Evolutionary conservation across 2,329 filamentous ascomycete species (phyloP).

Genomic region (Colletotrichum trifolii): DNA sequence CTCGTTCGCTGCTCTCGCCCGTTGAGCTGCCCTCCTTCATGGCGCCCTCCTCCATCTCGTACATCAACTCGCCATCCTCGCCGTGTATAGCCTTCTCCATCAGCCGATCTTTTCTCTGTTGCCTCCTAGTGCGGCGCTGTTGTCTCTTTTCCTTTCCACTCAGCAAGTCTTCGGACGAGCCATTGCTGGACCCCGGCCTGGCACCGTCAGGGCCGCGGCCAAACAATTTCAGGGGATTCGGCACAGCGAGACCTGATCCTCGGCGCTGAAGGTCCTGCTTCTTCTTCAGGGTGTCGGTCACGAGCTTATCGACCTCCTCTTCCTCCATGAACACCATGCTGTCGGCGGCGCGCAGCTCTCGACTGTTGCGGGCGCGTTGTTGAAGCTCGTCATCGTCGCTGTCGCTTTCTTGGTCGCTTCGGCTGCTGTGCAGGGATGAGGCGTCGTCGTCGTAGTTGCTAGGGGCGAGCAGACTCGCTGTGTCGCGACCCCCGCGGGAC

Average conservation of each 20-base stretch:
- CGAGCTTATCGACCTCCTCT: conserved; percentile 74
- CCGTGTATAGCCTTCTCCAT: conserved; percentile 66
- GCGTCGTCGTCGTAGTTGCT: conserved; percentile 76
- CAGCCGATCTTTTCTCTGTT: conserved; percentile 64
- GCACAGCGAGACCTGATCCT: conserved; percentile 60
- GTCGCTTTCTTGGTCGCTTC: conserved; percentile 79
- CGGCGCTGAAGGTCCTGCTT: conserved; percentile 62
- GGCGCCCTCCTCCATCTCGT: conserved; percentile 88
- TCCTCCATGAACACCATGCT: conserved; percentile 79
- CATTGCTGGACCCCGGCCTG: conserved; percentile 47
- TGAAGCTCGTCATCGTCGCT: conserved; percentile 80
- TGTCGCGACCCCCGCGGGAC: conserved; percentile 41
- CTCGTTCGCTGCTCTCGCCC: conserved; percentile 70
- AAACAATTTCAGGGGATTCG: conserved; percentile 61
- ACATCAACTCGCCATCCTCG: conserved; percentile 83
- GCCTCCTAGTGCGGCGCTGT: conserved; percentile 60
- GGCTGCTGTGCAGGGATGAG: conserved; percentile 71
- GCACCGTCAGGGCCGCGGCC: conserved; percentile 47
- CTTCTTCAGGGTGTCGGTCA: conserved; percentile 61
- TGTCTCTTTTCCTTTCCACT: conserved; percentile 63
- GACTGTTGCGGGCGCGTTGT: conserved; percentile 72
- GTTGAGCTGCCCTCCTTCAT: conserved; percentile 74
- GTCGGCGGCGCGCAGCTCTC: conserved; percentile 77
- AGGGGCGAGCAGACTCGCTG: conserved; percentile 69
- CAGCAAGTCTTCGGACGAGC: conserved; percentile 60